Percentiles rank a stretch among this genome's conserved stretches.
Evolutionary conservation across 352 stramenopile genomes (phyloP).

Genomic region (Phytophthora fragariaefolia): DNA sequence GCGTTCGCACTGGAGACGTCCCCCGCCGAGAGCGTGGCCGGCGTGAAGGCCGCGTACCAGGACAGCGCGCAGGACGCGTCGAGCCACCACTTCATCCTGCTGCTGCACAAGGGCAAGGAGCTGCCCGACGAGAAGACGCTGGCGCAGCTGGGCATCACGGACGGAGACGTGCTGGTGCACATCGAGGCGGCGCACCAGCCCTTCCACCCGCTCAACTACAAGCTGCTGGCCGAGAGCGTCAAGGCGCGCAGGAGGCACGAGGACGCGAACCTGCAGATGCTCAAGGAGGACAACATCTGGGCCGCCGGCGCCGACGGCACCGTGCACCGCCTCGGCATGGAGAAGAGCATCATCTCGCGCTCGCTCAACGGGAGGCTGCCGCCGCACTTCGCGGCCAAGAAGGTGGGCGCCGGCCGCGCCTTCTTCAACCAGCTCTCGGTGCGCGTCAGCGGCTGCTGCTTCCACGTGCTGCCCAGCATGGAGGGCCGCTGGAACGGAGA

Average conservation of each 20-base stretch:
- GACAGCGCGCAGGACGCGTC: slow-evolving; percentile 70
- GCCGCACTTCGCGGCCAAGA: slow-evolving; percentile 67
- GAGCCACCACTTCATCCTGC: slow-evolving; percentile 76
- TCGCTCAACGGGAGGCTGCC: slow-evolving; percentile 55
- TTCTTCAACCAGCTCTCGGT: slow-evolving; percentile 92
- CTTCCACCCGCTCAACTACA: slow-evolving; percentile 90
- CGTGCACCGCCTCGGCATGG: slow-evolving; percentile 80
- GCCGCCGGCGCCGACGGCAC: slow-evolving; percentile 77
- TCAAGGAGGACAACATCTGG: slow-evolving; percentile 91
- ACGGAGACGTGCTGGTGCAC: slow-evolving; percentile 80
- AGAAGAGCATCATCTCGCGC: slow-evolving; percentile 85
- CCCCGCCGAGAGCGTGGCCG: slow-evolving; percentile 76
- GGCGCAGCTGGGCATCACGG: slow-evolving; percentile 56
- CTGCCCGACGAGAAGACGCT: slow-evolving; percentile 88
- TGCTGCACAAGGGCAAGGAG: slow-evolving; percentile 89
- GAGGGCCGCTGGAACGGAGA: slow-evolving; percentile 90
- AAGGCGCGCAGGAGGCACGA: slow-evolving; percentile 81
- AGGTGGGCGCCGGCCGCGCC: slow-evolving; percentile 52
- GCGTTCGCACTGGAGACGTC: slow-evolving; percentile 74
- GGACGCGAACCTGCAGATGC: slow-evolving; percentile 81
- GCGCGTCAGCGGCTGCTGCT: slow-evolving; percentile 85
- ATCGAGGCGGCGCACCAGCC: slow-evolving; percentile 86
- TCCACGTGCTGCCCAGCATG: slow-evolving; percentile 85
- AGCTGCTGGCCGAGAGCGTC: slow-evolving; percentile 79
- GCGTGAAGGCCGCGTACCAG: slow-evolving; percentile 86